Evolutionary conservation across 2,329 filamentous ascomycete genomes (phyloP).

Genomic region (Aureobasidium sp.): DNA sequence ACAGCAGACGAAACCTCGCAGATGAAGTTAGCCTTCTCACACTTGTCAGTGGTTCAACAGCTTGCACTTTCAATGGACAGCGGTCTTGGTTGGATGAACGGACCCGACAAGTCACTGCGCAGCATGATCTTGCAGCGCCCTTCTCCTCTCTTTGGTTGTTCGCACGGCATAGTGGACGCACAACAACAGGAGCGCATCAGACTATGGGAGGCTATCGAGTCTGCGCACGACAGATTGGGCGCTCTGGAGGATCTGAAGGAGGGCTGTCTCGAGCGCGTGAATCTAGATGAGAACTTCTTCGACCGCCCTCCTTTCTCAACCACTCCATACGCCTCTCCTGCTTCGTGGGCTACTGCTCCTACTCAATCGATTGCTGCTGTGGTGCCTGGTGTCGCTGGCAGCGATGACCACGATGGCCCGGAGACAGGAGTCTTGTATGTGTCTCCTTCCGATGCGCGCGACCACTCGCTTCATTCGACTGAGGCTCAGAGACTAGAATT

Average conservation of each 20-base stretch:
- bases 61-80: constrained; percentile 62
- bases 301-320: neutral
- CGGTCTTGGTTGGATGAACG: constrained; percentile 60
- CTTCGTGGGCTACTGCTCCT: constrained; percentile 12
- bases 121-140: constrained; percentile 41
- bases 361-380: neutral
- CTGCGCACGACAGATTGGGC: constrained; percentile 20
- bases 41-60: constrained; percentile 50
- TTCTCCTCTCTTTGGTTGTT: constrained; percentile 41
- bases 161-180: constrained; percentile 32
- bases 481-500: neutral
- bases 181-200: constrained; percentile 30
- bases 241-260: constrained; percentile 23
- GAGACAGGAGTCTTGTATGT: constrained; percentile 9
- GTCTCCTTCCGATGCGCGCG: neutral
- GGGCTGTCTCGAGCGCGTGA: constrained; percentile 17
- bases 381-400: neutral
- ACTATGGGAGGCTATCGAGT: constrained; percentile 29
- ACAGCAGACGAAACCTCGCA: constrained; percentile 56
- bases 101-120: constrained; percentile 50
- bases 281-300: neutral
- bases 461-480: neutral
- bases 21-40: constrained; percentile 55
- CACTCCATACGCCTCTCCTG: constrained; percentile 3
- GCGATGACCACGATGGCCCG: neutral